Evolutionary conservation across 2,329 filamentous ascomycete genomes (phyloP).

Genomic region (Colletotrichum brevisporum): DNA sequence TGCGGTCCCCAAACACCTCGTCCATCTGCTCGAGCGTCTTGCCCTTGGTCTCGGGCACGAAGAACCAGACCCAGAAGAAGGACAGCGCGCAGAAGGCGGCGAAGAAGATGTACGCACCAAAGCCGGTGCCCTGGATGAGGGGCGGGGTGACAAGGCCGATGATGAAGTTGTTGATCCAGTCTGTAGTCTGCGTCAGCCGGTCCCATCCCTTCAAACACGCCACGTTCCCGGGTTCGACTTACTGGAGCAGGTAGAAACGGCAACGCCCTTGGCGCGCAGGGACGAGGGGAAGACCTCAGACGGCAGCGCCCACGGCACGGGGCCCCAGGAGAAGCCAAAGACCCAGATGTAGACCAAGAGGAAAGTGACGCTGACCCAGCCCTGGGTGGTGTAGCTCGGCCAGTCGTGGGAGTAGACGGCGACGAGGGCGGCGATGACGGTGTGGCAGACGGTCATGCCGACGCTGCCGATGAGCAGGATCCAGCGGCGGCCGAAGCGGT

Average conservation of each 20-base stretch:
- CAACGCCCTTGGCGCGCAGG: slow-evolving; percentile 47
- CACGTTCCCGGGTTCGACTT: slow-evolving; percentile 26
- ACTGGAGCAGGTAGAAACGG: slow-evolving; percentile 49
- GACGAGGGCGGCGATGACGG: slow-evolving; percentile 66
- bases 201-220: background rate
- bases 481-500: slow-evolving; percentile 61
- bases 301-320: slow-evolving; percentile 57
- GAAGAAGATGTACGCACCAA: slow-evolving; percentile 58
- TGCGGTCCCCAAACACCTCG: slow-evolving; percentile 50
- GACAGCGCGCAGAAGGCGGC: slow-evolving; percentile 46
- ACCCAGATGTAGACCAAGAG: slow-evolving; percentile 61
- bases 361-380: slow-evolving; percentile 67
- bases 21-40: slow-evolving; percentile 53
- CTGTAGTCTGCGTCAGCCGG: slow-evolving; percentile 28
- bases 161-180: slow-evolving; percentile 55
- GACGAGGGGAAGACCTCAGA: slow-evolving; percentile 57
- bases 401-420: slow-evolving; percentile 64
- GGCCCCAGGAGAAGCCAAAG: slow-evolving; percentile 72
- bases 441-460: slow-evolving; percentile 63
- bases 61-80: slow-evolving; percentile 44
- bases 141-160: slow-evolving; percentile 64
- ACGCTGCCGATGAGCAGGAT: slow-evolving; percentile 61
- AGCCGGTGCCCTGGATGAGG: slow-evolving; percentile 57
- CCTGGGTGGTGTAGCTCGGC: slow-evolving; percentile 60
- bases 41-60: slow-evolving; percentile 52